These are phyloP conservation scores for Smallanthus sonchifolius DNA, from an alignment of 129 eudicot genomes.

Conservation along the genomic window DNA sequence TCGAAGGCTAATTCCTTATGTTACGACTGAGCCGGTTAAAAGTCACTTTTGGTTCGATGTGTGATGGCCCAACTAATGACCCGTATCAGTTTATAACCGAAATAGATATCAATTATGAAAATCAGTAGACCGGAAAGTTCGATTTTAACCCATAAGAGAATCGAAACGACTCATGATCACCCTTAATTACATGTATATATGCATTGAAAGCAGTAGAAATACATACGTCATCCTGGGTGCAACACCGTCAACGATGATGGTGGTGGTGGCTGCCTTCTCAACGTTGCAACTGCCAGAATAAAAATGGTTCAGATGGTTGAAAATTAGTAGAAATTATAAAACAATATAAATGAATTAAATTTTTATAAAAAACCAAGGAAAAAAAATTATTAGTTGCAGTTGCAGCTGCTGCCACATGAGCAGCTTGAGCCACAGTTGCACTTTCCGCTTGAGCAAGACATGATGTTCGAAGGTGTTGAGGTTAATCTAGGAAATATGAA, in stretches of 20 bases:
- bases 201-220: background rate
- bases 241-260: slow-evolving; percentile 55
- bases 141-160: background rate
- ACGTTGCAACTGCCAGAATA: slow-evolving; percentile 44
- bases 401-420: slow-evolving; percentile 66
- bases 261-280: slow-evolving; percentile 46
- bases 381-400: slow-evolving; percentile 44
- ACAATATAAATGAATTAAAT: too few species aligned
- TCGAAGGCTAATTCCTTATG: too few species aligned
- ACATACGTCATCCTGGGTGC: slow-evolving; percentile 55
- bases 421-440: slow-evolving; percentile 79
- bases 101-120: too few species aligned
- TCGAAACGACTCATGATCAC: too few species aligned
- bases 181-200: background rate
- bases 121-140: too few species aligned
- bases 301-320: background rate
- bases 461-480: slow-evolving; percentile 34
- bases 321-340: background rate
- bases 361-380: background rate
- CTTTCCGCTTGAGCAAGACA: slow-evolving; percentile 64
- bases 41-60: too few species aligned
- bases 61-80: too few species aligned
- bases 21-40: too few species aligned
- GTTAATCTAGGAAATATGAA: background rate
- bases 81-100: too few species aligned